A percentile compares a stretch with the other conserved stretches of the same genome.
Conservation (phyloP, 2,329 filamentous ascomycete species). For the Pseudogymnoascus sp. region DNA sequence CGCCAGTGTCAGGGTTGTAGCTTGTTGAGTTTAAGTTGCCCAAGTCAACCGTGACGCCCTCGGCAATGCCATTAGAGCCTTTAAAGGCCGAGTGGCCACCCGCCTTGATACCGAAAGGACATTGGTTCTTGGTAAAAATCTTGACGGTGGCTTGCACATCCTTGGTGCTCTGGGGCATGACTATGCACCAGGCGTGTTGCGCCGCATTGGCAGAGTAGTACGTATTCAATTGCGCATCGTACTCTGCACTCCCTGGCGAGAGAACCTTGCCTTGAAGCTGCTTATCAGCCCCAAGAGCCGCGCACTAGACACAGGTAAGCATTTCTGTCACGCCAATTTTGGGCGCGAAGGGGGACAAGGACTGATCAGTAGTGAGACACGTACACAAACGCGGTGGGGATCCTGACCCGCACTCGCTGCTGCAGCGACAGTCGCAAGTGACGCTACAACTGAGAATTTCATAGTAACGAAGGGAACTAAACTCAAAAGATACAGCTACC, state of each 20-base stretch:
- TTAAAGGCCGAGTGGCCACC: conserved; percentile 41
- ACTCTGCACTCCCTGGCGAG: conserved; percentile 24
- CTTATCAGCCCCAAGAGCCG: conserved; percentile 19
- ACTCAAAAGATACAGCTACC: background rate
- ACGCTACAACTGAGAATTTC: background rate
- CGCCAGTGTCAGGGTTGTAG: conserved; percentile 20
- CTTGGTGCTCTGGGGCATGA: conserved; percentile 27
- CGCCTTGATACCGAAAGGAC: conserved; percentile 39
- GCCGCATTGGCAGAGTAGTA: conserved; percentile 34
- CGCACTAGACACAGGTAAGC: conserved; percentile 22
- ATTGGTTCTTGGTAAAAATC: conserved; percentile 33
- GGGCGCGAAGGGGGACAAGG: background rate
- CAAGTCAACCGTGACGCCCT: conserved; percentile 40
- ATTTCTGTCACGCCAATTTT: background rate
- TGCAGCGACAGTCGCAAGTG: conserved; percentile 7
- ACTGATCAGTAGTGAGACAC: background rate
- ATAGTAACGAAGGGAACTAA: background rate
- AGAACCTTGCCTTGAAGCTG: conserved; percentile 27
- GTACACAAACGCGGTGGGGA: conserved; percentile 1
- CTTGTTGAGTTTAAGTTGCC: conserved; percentile 22
- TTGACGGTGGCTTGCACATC: conserved; percentile 33
- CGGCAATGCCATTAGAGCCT: conserved; percentile 37
- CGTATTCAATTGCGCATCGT: conserved; percentile 26
- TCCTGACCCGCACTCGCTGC: background rate
- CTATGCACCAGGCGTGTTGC: conserved; percentile 31